phyloP scores from a whole-genome alignment of 2,329 filamentous ascomycete genomes.

The Ciborinia camelliae region DNA sequence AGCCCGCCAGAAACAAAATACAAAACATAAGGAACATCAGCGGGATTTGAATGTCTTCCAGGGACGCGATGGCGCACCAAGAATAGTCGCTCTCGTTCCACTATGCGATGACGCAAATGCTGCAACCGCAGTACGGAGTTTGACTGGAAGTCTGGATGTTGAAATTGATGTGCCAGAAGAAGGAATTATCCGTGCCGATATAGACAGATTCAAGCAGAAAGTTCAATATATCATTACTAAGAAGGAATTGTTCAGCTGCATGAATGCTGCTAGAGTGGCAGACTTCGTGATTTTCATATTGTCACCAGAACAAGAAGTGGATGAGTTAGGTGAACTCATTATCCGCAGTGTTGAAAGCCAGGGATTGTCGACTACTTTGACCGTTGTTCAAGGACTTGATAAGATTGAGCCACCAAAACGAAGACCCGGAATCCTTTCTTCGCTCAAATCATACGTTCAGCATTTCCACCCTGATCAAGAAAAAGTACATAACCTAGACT shows the following conservation, averaged over 20 bases:
- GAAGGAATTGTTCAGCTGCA: constrained; percentile 68
- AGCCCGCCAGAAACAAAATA: constrained; percentile 81
- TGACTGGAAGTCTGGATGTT: constrained; percentile 80
- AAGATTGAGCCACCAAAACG: constrained; percentile 76
- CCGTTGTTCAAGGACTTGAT: constrained; percentile 76
- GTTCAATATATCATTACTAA: constrained; percentile 77
- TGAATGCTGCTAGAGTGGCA: constrained; percentile 83
- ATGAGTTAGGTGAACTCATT: constrained; percentile 78
- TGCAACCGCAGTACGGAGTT: constrained; percentile 59
- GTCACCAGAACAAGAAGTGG: constrained; percentile 78
- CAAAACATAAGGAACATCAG: constrained; percentile 79
- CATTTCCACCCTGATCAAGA: constrained; percentile 93
- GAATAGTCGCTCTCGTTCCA: constrained; percentile 84
- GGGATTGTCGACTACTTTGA: constrained; percentile 89
- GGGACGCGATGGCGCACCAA: constrained; percentile 82
- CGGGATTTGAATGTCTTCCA: constrained; percentile 77
- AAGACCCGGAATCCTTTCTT: constrained; percentile 70
- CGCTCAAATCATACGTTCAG: constrained; percentile 86
- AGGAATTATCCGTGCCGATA: constrained; percentile 59
- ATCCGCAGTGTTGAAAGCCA: constrained; percentile 87
- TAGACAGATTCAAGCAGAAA: constrained; percentile 94
- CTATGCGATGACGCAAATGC: constrained; percentile 72
- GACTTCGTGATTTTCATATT: constrained; percentile 89
- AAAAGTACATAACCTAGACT: constrained; percentile 86
- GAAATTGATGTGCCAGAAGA: constrained; percentile 59